Evolutionary conservation across 2,329 filamentous ascomycete genomes (phyloP).

Genomic region (Colletotrichum camelliae): DNA sequence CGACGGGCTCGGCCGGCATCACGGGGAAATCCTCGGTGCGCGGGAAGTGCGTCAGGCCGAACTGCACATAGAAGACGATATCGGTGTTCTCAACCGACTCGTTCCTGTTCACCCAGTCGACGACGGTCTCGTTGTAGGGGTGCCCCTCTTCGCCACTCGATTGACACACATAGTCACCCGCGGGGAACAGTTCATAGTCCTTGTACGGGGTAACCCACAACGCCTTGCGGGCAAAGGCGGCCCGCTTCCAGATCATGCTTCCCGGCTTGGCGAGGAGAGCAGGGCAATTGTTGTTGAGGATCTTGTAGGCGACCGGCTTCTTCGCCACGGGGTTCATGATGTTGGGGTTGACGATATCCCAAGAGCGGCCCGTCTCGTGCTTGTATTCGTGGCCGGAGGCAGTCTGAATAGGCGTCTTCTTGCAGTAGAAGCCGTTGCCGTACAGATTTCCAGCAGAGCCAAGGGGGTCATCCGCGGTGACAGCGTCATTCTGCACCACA

Average conservation of each 20-base stretch:
- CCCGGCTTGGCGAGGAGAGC: background rate
- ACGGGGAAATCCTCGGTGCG: conserved; percentile 63
- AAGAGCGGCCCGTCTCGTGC: conserved; percentile 17
- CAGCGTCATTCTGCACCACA: conserved; percentile 74
- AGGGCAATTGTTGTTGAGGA: conserved; percentile 2
- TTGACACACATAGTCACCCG: background rate
- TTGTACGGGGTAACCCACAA: background rate
- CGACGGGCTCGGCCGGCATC: conserved; percentile 63
- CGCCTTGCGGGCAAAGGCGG: background rate
- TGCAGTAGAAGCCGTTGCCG: conserved; percentile 72
- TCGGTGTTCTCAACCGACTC: conserved; percentile 61
- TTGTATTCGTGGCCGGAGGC: conserved; percentile 25
- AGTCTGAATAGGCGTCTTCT: conserved; percentile 29
- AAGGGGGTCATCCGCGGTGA: conserved; percentile 63
- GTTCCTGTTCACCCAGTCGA: conserved; percentile 24
- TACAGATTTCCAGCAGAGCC: conserved; percentile 74
- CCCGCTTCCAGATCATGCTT: conserved; percentile 7
- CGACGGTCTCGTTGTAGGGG: conserved; percentile 12
- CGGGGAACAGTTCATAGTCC: background rate
- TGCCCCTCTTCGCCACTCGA: conserved; percentile 26
- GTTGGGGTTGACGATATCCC: conserved; percentile 52
- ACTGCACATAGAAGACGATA: conserved; percentile 63
- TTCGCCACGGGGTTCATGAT: conserved; percentile 53
- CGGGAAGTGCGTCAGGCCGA: conserved; percentile 59
- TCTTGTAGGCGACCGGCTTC: conserved; percentile 30